These are phyloP conservation scores for Cladosporium sp. DNA, from an alignment of 2,329 filamentous ascomycete genomes.

Conservation along the genomic window DNA sequence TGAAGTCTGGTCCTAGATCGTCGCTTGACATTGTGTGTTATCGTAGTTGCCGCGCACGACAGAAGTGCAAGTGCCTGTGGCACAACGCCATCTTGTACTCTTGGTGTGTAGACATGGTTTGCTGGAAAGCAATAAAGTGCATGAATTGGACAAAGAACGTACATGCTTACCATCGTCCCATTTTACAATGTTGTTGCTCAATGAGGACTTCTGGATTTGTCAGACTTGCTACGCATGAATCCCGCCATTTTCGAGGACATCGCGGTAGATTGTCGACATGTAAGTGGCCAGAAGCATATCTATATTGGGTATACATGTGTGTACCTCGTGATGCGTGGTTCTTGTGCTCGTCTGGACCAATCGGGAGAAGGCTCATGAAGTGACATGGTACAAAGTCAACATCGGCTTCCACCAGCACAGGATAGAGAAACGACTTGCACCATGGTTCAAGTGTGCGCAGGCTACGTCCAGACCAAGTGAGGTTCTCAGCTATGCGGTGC, in stretches of 20 bases:
- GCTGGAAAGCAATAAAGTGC: not conserved
- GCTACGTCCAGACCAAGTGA: not conserved
- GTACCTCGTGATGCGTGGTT: not conserved
- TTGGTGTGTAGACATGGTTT: not conserved
- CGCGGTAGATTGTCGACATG: not conserved
- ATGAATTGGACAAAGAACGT: not conserved
- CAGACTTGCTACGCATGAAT: not conserved
- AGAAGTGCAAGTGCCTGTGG: not conserved
- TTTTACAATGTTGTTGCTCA: not conserved
- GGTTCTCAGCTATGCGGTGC: constrained; percentile 4
- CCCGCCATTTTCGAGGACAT: not conserved
- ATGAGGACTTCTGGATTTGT: not conserved
- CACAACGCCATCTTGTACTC: not conserved
- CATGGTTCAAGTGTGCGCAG: constrained; percentile 6
- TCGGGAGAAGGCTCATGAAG: not conserved
- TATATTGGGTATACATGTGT: not conserved
- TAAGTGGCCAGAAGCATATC: not conserved
- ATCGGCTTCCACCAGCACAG: not conserved
- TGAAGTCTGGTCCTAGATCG: not conserved
- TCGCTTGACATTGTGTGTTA: not conserved
- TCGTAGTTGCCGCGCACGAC: not conserved
- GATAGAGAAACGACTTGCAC: not conserved
- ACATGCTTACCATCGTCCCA: not conserved
- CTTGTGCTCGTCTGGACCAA: not conserved
- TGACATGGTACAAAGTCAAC: not conserved